A percentile compares a stretch with the other conserved stretches of the same genome.
Evolutionary conservation across 345 rosid genomes (phyloP).

Genomic region (Mangifera indica): DNA sequence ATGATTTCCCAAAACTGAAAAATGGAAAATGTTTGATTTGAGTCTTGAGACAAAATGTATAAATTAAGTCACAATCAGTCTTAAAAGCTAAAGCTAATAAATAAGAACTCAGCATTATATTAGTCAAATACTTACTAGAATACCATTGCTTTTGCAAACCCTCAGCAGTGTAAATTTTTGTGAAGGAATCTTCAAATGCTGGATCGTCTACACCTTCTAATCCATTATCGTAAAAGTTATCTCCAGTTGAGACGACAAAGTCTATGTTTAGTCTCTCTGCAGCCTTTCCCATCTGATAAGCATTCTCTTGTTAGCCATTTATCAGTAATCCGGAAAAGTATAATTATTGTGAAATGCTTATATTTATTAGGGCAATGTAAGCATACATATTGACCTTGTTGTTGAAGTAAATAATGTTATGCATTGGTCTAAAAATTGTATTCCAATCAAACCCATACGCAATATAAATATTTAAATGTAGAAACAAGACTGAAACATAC

Average conservation of each 20-base stretch:
- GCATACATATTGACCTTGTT: no score
- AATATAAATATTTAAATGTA: neutral
- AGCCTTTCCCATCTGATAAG: slow-evolving; percentile 48
- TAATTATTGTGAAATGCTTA: no score
- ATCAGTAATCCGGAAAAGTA: neutral
- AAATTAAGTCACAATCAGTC: no score
- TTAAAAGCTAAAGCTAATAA: no score
- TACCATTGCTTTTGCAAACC: slow-evolving; percentile 56
- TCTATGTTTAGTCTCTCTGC: slow-evolving; percentile 46
- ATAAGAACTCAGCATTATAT: no score
- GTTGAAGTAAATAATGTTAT: neutral
- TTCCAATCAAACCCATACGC: neutral
- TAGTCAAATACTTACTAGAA: slow-evolving; percentile 24
- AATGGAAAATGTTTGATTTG: neutral
- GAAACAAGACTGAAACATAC: neutral
- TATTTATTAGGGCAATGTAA: no score
- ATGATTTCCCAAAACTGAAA: slow-evolving; percentile 40
- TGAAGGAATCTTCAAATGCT: slow-evolving; percentile 42
- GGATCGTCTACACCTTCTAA: slow-evolving; percentile 40
- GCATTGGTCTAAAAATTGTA: neutral
- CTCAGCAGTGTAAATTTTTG: slow-evolving; percentile 38
- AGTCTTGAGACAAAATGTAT: no score
- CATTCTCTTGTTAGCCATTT: neutral
- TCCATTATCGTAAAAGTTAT: slow-evolving; percentile 54
- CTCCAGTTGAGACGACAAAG: slow-evolving; percentile 51